Evolutionary conservation across 2,329 filamentous ascomycete genomes (phyloP), one percentile per base, ranked within the genome.

Genomic region (Sporothrix pseudoabietina): DNA sequence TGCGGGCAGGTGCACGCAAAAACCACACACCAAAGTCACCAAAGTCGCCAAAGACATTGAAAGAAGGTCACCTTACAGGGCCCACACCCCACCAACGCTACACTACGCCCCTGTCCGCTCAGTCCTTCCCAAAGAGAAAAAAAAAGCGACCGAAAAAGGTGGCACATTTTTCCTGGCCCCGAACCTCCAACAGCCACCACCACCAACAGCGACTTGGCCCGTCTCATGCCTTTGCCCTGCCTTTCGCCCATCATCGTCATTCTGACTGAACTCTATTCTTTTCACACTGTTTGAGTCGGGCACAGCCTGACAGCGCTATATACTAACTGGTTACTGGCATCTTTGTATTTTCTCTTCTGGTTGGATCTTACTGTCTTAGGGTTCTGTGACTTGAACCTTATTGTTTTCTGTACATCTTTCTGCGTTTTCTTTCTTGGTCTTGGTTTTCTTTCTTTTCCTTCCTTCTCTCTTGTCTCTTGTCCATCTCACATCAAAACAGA

Each of bases 91-190:
- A 52, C 65, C 65, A 68, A 32, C 44, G 44, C 44, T 49, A 49
- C 44, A 49, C 26, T 30, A 19, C 44, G 59, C 59, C 63, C 63
- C 63, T 32, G 63, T 66, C 63, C 63, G 41, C 63, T 30, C 63
- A 66, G 41, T 47, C 61, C 41, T 39, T 47, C 61, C 12, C 59
- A 35, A 35, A 47, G 47, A 49, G 32, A 49, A 49, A 49, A 49
- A 49, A 49, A 35, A 66, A 39, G 22, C 19, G 30, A 35, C 39
- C 41, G 32, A 66, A 49, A 52, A 49, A 44, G 57, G 57, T 49
- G 35, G 69, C 72, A 71, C 69, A 61, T 72, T 74, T 74, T 74
- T 72, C 65, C 44, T 69, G 66, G 65, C 69, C 47, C 52, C 59
- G 59, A 63, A 22, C 69, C 69, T 39, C 54, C 52, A 47, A 49